Evolutionary conservation across 768 basidiomycete species (phyloP), one percentile per base, ranked within the genome.

Genomic region (Butyriboletus loyo): DNA sequence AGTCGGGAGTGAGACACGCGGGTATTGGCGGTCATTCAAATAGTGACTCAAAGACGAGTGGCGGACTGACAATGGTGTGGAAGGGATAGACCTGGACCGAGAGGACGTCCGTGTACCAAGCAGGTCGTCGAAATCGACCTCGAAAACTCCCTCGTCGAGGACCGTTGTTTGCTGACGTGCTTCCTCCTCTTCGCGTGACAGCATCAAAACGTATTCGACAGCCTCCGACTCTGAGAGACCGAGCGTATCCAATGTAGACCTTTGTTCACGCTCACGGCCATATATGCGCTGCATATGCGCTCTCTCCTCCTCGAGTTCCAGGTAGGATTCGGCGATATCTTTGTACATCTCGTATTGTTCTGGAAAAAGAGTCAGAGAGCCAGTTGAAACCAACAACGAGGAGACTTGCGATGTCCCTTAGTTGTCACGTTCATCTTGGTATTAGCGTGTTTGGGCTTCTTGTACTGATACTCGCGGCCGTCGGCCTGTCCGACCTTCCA

Each of bases 171-270:
- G 46, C 52, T 51, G 52, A 49, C 58, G 48, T 34, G 51, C 49
- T 50, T 47, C 67, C 36, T 80, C 83, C 64, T 92, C 88, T 41
- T 93, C 91, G 9, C 87, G 82, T 56, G 89, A 92, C 57, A 92
- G 77, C 89, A 92, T 92, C 41, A 93, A 66, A 0, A 84, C 77
- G 58, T 93, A 93, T 61, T 90, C 86, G 25, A 92, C 71, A 1
- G 86, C 88, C 60, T 90, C 90, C 2, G 69, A 68, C 60, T 93
- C 90, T 51, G 77, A 83, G 36, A 92, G 69, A 3, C 91, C 90
- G 4, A 93, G 76, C n/a, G 70, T 68, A 31, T 81, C 74, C 22
- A 92, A 66, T 11, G 77, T 75, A 2, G 74, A 73, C 13, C 71
- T 70, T 55, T 92, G 87, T 57, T 83, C 86, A 24, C 73, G 72